Base-by-base conservation (phyloP, 257 asterid genomes). In the Solanum virginianum region DNA sequence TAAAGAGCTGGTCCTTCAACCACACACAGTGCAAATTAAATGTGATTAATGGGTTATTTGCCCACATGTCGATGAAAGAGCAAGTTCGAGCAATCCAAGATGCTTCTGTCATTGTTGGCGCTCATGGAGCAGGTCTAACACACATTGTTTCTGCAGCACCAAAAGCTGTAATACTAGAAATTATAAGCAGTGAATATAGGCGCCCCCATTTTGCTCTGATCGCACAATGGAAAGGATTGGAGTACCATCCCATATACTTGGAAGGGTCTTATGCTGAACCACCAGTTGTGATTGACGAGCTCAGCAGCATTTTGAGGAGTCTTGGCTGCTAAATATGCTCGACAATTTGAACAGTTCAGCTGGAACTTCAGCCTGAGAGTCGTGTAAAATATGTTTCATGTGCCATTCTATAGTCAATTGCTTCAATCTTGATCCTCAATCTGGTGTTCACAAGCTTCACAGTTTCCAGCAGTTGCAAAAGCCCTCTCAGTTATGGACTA, bases 111-210 rank as follows among this genome's bases (percentile, higher is more conserved):
- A 94, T 97, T 32, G 59, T 94, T 0, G 98, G 99, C 10, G 99
- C 99, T 81, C 99, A 97, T 60, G 99, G 99, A n/a, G 99, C 99
- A 2, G 99, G 99, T 49, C 87, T 97, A 56, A 95, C 99, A 45
- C 99, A 97, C 83, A 92, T 92, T 66, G 93, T 97, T 22, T 92
- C 99, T 7, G 98, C 98, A 15, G 82, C 86, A 13, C 90, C 93
- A 2, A 81, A 86, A n/a, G 88, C 98, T 0, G 91, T 90, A 60
- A 90, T 97, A 81, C 83, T 97, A 18, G 99, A 97, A 93, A 93
- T 97, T 49, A 88, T 97, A 81, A 93, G 97, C 86, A 92, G 94
- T 6, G 94, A 92, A 59, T 97, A 92, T 77, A 89, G 87, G 63
- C 90, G 98, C 77, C 98, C 98, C 1, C 99, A 97, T 86, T 97